These are phyloP conservation scores for Globisporangium rhizosaccharum DNA, from an alignment of 352 stramenopile species.

Conservation along the genomic window DNA sequence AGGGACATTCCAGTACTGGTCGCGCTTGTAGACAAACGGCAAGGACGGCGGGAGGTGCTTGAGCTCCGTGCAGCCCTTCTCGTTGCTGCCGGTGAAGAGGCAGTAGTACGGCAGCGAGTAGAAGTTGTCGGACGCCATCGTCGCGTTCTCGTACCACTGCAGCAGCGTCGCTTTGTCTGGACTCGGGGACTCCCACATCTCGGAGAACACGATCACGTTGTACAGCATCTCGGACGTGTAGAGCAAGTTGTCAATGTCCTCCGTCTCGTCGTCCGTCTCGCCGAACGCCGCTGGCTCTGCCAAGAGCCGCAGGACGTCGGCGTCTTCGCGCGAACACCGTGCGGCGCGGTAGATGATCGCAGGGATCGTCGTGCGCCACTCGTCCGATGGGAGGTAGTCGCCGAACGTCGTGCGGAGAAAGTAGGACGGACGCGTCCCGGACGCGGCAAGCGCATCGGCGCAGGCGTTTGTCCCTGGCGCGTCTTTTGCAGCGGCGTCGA, in stretches of 20 bases:
- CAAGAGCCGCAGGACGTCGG: slow-evolving; percentile 33
- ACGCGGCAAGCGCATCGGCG: slow-evolving; percentile 35
- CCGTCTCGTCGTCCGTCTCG: slow-evolving; percentile 27
- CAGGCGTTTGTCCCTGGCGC: slow-evolving; percentile 37
- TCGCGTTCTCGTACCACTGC: slow-evolving; percentile 47
- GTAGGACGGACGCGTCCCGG: slow-evolving; percentile 51
- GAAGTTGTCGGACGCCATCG: slow-evolving; percentile 70
- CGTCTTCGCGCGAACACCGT: slow-evolving; percentile 35
- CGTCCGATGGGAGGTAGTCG: slow-evolving; percentile 49
- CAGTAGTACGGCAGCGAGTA: slow-evolving; percentile 70
- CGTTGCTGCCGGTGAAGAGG: slow-evolving; percentile 57
- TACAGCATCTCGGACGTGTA: slow-evolving; percentile 73
- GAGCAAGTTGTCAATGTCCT: slow-evolving; percentile 40
- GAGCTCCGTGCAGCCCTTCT: slow-evolving; percentile 49
- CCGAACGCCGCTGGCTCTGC: slow-evolving; percentile 6
- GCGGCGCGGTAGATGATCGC: slow-evolving; percentile 50
- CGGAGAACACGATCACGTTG: slow-evolving; percentile 73
- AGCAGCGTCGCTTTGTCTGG: slow-evolving; percentile 49
- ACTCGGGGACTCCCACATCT: slow-evolving; percentile 64
- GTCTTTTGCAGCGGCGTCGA: slow-evolving; percentile 44
- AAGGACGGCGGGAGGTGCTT: slow-evolving; percentile 32
- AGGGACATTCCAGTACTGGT: slow-evolving; percentile 68
- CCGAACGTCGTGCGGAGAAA: slow-evolving; percentile 59
- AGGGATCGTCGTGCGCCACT: slow-evolving; percentile 33
- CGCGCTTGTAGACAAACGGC: slow-evolving; percentile 45